Percentiles rank a stretch among this genome's conserved stretches.
phyloP scores from a whole-genome alignment of 768 basidiomycete genomes.

The Tricholoma bakamatsutake region DNA sequence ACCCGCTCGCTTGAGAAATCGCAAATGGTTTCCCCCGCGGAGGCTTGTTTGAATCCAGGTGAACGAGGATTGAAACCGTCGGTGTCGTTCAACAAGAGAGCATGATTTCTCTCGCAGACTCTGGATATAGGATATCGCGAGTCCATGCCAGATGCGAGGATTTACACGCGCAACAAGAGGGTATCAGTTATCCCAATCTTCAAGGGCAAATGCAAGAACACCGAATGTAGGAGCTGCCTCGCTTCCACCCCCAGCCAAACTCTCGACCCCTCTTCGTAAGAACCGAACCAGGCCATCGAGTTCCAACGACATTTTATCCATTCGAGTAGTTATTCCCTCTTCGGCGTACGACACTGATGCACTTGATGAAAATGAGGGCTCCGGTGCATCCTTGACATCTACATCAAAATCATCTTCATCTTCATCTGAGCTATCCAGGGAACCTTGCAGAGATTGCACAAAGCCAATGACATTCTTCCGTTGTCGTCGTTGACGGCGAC shows the following conservation, averaged over 20 bases:
- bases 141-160: neutral
- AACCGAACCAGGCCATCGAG: slow-evolving; percentile 69
- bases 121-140: too few relatives aligned
- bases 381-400: slow-evolving; percentile 18
- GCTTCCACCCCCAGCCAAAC: slow-evolving; percentile 53
- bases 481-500: slow-evolving; percentile 50
- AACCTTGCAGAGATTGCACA: slow-evolving; percentile 30
- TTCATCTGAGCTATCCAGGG: slow-evolving; percentile 33
- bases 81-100: too few relatives aligned
- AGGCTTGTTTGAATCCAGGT: too few relatives aligned
- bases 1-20: too few relatives aligned
- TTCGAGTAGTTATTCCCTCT: slow-evolving; percentile 39
- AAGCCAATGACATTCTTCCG: slow-evolving; percentile 60
- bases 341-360: slow-evolving; percentile 33
- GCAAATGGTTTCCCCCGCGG: too few relatives aligned
- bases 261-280: slow-evolving; percentile 63
- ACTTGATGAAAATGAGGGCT: slow-evolving; percentile 37
- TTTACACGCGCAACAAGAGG: neutral
- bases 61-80: too few relatives aligned
- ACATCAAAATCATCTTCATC: slow-evolving; percentile 35
- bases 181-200: slow-evolving; percentile 65
- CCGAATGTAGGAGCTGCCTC: slow-evolving; percentile 62
- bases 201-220: slow-evolving; percentile 67
- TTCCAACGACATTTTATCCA: slow-evolving; percentile 64
- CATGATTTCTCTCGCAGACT: too few relatives aligned